phyloP scores from a whole-genome alignment of 1,139 yeast genomes.

The Geotrichum citri-aurantii region DNA sequence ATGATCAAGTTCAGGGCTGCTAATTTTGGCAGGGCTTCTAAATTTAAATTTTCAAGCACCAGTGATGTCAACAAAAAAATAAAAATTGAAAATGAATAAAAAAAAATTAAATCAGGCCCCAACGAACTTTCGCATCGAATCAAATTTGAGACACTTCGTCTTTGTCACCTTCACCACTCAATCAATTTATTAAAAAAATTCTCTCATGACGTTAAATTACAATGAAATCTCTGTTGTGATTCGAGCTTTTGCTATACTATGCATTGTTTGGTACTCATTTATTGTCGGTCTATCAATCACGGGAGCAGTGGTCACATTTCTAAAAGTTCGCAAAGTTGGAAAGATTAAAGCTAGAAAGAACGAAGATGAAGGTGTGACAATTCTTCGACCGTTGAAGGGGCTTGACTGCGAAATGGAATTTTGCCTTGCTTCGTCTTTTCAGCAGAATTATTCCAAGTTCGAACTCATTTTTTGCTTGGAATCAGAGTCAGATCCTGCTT shows the following conservation, averaged over 20 bases:
- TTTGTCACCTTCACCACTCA: neutral
- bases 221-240: neutral
- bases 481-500: slow-evolving; percentile 55
- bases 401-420: slow-evolving; percentile 67
- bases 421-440: slow-evolving; percentile 64
- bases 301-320: slow-evolving; percentile 18
- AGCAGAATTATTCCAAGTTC: slow-evolving; percentile 63
- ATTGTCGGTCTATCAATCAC: slow-evolving; percentile 20
- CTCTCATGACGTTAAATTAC: neutral
- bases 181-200: neutral
- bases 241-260: neutral
- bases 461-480: slow-evolving; percentile 78
- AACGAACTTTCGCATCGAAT: neutral
- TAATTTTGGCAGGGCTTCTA: neutral
- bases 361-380: slow-evolving; percentile 54
- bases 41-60: neutral
- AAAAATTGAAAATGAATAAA: no score
- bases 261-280: slow-evolving; percentile 23
- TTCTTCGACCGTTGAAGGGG: slow-evolving; percentile 78
- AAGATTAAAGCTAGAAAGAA: neutral
- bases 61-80: neutral
- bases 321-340: neutral
- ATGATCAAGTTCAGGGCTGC: neutral
- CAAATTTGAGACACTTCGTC: neutral
- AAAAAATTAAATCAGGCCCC: neutral